Base-by-base conservation (phyloP, 2,329 filamentous ascomycete species). In the Grosmannia serpens region DNA sequence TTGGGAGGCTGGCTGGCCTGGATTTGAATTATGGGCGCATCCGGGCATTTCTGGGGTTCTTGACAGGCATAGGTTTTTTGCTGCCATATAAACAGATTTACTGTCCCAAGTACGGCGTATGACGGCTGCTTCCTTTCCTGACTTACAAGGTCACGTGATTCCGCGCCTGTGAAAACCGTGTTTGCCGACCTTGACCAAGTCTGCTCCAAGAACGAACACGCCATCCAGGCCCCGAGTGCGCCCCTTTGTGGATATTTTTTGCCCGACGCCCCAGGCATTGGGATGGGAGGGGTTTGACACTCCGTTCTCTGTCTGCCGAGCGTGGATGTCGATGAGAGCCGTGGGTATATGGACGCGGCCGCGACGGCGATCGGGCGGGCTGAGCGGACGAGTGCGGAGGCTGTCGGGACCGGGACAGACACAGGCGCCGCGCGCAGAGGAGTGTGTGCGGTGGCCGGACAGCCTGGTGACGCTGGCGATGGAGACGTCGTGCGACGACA, bases 401-500 rank as follows among this genome's bases (percentile, higher is more conserved):
- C 11, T 50, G 6, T 44, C 41, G 4, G 41, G 41, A 20, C 5
- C 2, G 8, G 7, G 17, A n/a, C 20, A 44, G 24, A 20, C 38
- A 2, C 38, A 44, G 38, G 15, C 38, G 38, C 10, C 38, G 38
- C 11, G 24, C 0, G 22, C 13, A 2, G 31, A 24, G 8, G 24
- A 15, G 9, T 7, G 41, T 9, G 41, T n/a, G 41, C 53, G 47
- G 4, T 63, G 62, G 62, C 56, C 59, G 15, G 44, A 56, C 53
- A 62, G 60, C 35, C 56, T 64, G 2, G 59, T 66, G 27, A 84
- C 81, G 6, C 79, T 92, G 54, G 88, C 88, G 56, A 91, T 94
- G 67, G 89, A 94, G 70, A 87, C 87, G 11, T 91, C 87, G 3
- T 94, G 92, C 77, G 92, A 97, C 73, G 92, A 97, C 74, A 96